Conservation (phyloP, 169 alveolate species). For the Plasmodium falciparum region DNA sequence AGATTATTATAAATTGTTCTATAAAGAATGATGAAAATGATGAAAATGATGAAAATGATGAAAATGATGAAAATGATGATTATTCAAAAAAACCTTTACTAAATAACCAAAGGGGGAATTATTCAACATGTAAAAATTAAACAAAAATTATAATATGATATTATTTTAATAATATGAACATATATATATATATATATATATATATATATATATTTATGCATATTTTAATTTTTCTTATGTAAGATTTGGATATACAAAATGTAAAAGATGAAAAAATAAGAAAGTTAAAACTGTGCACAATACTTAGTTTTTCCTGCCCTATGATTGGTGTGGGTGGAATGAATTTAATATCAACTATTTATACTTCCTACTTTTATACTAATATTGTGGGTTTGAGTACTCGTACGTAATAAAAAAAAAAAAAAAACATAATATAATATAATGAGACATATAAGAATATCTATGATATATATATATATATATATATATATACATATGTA, state of each 20-base stretch:
- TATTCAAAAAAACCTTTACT: background rate
- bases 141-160: no score
- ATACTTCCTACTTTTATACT: background rate
- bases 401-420: background rate
- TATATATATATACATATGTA: background rate
- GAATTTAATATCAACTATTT: conserved; percentile 4
- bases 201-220: no score
- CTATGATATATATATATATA: background rate
- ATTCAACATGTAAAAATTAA: background rate
- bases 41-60: background rate
- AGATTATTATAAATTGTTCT: no score
- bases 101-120: background rate
- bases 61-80: background rate
- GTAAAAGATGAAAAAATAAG: background rate
- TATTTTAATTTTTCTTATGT: background rate
- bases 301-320: background rate
- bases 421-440: background rate
- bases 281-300: background rate
- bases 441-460: background rate
- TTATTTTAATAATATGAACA: no score
- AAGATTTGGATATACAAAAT: background rate
- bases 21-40: background rate
- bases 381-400: background rate
- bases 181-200: no score
- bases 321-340: conserved; percentile 6